phyloP scores from a whole-genome alignment of 192 early-diverging fungal species.

The Thamnidium elegans region DNA sequence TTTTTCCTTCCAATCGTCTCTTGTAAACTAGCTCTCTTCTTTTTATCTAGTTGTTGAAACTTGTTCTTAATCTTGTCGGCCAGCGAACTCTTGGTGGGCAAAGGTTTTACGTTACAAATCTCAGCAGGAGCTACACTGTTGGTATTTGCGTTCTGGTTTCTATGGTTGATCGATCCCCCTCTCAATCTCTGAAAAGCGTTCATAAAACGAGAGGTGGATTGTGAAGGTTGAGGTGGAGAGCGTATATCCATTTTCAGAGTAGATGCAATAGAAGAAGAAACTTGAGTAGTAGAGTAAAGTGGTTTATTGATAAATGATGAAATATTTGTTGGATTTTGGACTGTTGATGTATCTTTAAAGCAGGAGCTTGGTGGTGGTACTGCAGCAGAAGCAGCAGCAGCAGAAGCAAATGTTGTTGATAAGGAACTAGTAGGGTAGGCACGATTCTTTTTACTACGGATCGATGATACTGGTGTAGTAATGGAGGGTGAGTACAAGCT shows the following conservation, averaged over 20 bases:
- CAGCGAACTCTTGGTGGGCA: constrained; percentile 1
- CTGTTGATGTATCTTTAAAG: neutral
- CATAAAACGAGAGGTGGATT: neutral
- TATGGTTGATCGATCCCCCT: neutral
- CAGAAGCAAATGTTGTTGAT: neutral
- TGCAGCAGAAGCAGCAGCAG: neutral
- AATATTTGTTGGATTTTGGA: neutral
- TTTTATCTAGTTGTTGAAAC: constrained; percentile 9
- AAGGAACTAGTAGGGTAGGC: neutral
- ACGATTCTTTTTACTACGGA: neutral
- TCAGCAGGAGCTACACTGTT: constrained; percentile 4
- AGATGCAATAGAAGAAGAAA: no score
- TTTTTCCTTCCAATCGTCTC: neutral
- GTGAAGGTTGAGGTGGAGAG: constrained; percentile 16
- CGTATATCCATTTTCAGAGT: neutral
- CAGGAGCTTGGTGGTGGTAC: neutral
- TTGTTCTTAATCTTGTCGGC: constrained; percentile 14
- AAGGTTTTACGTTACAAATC: neutral
- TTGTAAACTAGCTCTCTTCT: neutral
- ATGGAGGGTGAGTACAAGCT: neutral
- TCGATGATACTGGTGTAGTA: neutral
- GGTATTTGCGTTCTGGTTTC: neutral
- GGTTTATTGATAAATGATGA: neutral
- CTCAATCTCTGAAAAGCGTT: constrained; percentile 9
- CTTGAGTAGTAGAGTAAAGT: no score